Conservation (phyloP, 2,329 filamentous ascomycete genomes). For the Fusarium sacchari region DNA sequence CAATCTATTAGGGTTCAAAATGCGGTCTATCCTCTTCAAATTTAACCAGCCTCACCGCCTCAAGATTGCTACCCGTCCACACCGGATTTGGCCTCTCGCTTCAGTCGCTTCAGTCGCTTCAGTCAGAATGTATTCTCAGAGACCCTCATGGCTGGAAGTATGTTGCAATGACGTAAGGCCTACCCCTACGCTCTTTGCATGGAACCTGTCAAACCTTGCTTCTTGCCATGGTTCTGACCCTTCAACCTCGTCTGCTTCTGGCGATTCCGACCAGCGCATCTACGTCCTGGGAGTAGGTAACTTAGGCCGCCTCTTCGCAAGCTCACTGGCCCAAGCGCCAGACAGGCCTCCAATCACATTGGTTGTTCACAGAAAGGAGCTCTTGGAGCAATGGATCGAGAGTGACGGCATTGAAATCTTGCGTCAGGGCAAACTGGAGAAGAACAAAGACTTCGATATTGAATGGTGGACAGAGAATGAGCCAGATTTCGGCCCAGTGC, state of each 20-base stretch:
- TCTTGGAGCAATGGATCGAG: slow-evolving; percentile 59
- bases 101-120: neutral
- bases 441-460: slow-evolving; percentile 56
- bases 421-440: slow-evolving; percentile 47
- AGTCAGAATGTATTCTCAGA: slow-evolving; percentile 41
- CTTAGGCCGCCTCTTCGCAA: slow-evolving; percentile 81
- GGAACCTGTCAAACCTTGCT: slow-evolving; percentile 47
- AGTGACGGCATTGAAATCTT: slow-evolving; percentile 58
- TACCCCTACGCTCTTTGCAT: slow-evolving; percentile 52
- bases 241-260: neutral
- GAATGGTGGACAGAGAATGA: slow-evolving; percentile 64
- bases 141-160: slow-evolving; percentile 49
- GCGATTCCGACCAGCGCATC: slow-evolving; percentile 60
- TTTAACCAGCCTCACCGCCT: neutral
- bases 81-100: neutral
- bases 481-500: slow-evolving; percentile 49
- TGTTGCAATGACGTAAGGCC: slow-evolving; percentile 41
- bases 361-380: slow-evolving; percentile 72
- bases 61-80: neutral
- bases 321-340: slow-evolving; percentile 69
- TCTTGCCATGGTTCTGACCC: neutral
- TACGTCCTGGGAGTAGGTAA: slow-evolving; percentile 85
- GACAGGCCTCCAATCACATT: slow-evolving; percentile 79
- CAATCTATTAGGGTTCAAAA: neutral
- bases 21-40: neutral